These are phyloP conservation scores for Carex scoparia DNA, from an alignment of 176 grass and related monocot species.

Conservation along the genomic window DNA sequence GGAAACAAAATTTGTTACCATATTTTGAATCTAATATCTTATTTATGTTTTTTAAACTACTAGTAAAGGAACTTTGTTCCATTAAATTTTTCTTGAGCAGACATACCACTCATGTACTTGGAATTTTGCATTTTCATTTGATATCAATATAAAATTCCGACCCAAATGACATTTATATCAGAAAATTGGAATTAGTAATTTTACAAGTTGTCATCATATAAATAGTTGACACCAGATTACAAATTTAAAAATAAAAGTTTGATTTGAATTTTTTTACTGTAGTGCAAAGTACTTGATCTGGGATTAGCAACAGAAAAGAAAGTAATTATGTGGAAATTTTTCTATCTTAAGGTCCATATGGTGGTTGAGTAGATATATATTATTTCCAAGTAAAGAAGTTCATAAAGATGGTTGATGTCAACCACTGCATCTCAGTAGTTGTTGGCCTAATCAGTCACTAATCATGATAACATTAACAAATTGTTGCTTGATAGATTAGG, in stretches of 20 bases:
- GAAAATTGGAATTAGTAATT: not conserved
- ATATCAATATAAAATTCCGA: not conserved
- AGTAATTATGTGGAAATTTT: not conserved
- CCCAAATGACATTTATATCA: not conserved
- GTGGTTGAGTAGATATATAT: slow-evolving; percentile 24
- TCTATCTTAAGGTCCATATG: not conserved
- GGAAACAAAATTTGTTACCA: not conserved
- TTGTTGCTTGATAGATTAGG: not conserved
- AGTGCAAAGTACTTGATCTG: not conserved
- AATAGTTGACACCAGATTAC: not conserved
- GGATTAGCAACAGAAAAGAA: not conserved
- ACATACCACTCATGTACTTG: not conserved
- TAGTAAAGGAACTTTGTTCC: not conserved
- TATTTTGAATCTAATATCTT: not conserved
- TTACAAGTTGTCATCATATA: not conserved
- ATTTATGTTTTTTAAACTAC: not conserved
- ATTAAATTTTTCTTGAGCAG: not conserved
- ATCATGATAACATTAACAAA: slow-evolving; percentile 21
- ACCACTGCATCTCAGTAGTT: slow-evolving; percentile 13
- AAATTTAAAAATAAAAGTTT: not conserved
- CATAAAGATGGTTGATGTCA: not conserved
- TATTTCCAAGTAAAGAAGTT: not conserved
- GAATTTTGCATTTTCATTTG: not conserved
- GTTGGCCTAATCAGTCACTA: slow-evolving; percentile 27
- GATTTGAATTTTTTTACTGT: not conserved